These are phyloP conservation scores for Alloascoidea hylecoeti DNA, from an alignment of 805 yeast species.

Conservation along the genomic window DNA sequence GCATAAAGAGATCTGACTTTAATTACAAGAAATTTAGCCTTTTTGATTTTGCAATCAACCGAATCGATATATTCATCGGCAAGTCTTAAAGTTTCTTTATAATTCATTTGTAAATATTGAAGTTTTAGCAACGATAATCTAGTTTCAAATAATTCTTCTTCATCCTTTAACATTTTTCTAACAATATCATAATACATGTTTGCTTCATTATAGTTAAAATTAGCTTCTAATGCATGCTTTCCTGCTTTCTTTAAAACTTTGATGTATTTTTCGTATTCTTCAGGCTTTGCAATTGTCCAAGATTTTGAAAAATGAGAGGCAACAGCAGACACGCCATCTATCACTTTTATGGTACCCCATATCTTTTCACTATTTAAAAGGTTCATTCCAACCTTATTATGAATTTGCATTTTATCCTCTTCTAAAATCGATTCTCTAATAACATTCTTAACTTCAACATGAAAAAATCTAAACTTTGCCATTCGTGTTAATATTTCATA, in stretches of 20 bases:
- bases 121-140: slow-evolving; percentile 12
- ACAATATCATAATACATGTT: slow-evolving; percentile 25
- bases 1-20: slow-evolving; percentile 23
- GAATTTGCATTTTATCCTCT: slow-evolving; percentile 18
- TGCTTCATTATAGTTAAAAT: slow-evolving; percentile 26
- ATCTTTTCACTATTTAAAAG: slow-evolving; percentile 13
- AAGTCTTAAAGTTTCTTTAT: slow-evolving; percentile 20
- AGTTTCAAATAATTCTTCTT: slow-evolving; percentile 4
- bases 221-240: slow-evolving; percentile 25
- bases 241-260: slow-evolving; percentile 29
- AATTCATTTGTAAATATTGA: slow-evolving; percentile 15
- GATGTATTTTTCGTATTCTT: slow-evolving; percentile 22
- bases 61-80: slow-evolving; percentile 18
- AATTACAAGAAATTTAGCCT: slow-evolving; percentile 17
- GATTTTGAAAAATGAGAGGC: slow-evolving; percentile 26
- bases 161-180: slow-evolving; percentile 10
- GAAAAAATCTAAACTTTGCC: slow-evolving; percentile 24
- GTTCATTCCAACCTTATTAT: slow-evolving; percentile 28
- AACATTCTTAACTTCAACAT: slow-evolving; percentile 23
- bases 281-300: slow-evolving; percentile 16
- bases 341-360: slow-evolving; percentile 12
- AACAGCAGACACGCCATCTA: slow-evolving; percentile 18
- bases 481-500: slow-evolving; percentile 21
- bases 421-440: slow-evolving; percentile 15
- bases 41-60: slow-evolving; percentile 18